These are phyloP conservation scores for Inonotus obliquus DNA, from an alignment of 1,284 basidiomycete genomes.

Conservation along the genomic window DNA sequence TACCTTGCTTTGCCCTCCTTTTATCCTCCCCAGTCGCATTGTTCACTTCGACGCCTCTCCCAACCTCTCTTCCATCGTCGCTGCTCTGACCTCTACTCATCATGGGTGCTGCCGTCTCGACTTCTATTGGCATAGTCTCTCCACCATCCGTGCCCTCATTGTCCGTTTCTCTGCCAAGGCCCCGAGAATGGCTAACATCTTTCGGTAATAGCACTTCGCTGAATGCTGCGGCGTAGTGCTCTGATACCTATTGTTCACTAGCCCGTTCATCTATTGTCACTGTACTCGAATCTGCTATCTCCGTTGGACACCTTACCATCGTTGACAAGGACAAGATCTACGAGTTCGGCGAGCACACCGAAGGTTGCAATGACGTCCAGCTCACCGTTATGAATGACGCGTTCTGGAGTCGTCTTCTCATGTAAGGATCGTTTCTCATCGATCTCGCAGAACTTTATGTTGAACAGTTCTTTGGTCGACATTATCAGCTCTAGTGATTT, in stretches of 20 bases:
- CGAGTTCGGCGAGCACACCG: conserved; percentile 50
- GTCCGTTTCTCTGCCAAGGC: conserved; percentile 16
- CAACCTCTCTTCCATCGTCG: neutral
- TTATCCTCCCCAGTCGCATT: neutral
- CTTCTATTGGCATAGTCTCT: conserved; percentile 16
- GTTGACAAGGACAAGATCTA: conserved; percentile 53
- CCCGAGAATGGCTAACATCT: conserved; percentile 11
- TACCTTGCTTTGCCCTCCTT: neutral
- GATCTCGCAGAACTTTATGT: neutral
- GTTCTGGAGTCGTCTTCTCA: conserved; percentile 76
- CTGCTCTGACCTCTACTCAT: neutral
- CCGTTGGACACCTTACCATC: conserved; percentile 56
- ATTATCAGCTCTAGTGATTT: conserved; percentile 57
- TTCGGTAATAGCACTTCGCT: conserved; percentile 7
- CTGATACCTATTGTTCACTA: conserved; percentile 25
- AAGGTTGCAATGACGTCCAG: conserved; percentile 53
- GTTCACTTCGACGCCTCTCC: neutral
- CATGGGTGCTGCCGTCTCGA: conserved; percentile 14
- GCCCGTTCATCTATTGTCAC: conserved; percentile 61
- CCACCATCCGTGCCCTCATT: conserved; percentile 14
- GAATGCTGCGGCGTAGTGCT: neutral
- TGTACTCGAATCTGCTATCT: conserved; percentile 54
- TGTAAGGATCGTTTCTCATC: conserved; percentile 40
- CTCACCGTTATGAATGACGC: conserved; percentile 63
- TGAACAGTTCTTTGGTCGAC: conserved; percentile 2